Evolutionary conservation across 768 basidiomycete species (phyloP).

Genomic region (Leccinellum albellum): DNA sequence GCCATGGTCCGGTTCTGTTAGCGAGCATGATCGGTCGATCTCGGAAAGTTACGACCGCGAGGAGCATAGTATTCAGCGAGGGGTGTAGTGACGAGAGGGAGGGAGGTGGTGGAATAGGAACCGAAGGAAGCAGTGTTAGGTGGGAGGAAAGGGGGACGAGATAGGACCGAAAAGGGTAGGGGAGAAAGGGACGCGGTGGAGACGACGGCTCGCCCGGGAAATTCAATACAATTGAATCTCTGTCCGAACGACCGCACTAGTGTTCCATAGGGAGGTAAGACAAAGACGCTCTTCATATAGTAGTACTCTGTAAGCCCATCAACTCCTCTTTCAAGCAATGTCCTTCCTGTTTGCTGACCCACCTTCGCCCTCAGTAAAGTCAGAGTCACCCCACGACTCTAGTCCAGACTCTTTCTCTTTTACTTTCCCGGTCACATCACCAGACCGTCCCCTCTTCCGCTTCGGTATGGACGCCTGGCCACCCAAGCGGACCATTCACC

Average conservation of each 20-base stretch:
- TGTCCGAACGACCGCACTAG: conserved; percentile 2
- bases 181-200: background rate
- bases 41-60: background rate
- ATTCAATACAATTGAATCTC: conserved; percentile 6
- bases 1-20: background rate
- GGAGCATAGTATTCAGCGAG: background rate
- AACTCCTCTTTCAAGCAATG: no score
- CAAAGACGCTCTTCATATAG: background rate
- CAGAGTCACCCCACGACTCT: conserved; percentile 23
- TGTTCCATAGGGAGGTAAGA: background rate
- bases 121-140: background rate
- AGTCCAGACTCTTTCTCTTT: conserved; percentile 23
- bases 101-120: background rate
- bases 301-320: no score
- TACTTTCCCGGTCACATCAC: conserved; percentile 11
- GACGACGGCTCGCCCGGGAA: background rate
- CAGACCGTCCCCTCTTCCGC: conserved; percentile 15
- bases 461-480: conserved; percentile 32
- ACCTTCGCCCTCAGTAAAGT: conserved; percentile 25
- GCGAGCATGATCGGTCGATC: conserved; percentile 4
- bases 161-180: background rate
- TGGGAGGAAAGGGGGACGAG: background rate
- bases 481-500: conserved; percentile 18
- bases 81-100: no score
- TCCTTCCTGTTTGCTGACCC: conserved; percentile 1